Percentiles rank a stretch among this genome's conserved stretches.
Conservation (phyloP, 192 early-diverging fungal genomes). For the Cladochytrium replicatum region DNA sequence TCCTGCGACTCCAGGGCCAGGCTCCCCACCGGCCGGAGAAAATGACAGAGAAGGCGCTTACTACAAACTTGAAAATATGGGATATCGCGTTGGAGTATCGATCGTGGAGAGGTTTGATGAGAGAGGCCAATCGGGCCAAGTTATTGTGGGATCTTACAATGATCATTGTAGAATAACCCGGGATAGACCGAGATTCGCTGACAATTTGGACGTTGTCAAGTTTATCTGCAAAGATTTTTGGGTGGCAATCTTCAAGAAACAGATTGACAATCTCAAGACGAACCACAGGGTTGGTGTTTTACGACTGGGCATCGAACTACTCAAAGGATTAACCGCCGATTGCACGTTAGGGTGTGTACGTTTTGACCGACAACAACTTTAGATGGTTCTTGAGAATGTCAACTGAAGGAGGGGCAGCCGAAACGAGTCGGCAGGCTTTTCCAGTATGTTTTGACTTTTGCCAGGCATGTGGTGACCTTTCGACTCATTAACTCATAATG, state of each 20-base stretch:
- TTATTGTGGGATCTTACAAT: not conserved
- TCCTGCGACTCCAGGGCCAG: too few species aligned
- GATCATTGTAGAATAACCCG: constrained; percentile 56
- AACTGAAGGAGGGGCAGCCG: constrained; percentile 61
- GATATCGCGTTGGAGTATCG: constrained; percentile 80
- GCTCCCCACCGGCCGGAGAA: constrained; percentile 45
- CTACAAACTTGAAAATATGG: constrained; percentile 83
- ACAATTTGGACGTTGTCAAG: constrained; percentile 94
- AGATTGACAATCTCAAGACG: constrained; percentile 97
- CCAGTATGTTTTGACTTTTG: constrained; percentile 41
- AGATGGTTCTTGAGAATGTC: constrained; percentile 93
- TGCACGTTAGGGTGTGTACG: constrained; percentile 74
- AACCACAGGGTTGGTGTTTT: constrained; percentile 71
- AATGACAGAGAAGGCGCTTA: constrained; percentile 79
- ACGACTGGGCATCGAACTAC: not conserved
- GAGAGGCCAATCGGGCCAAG: not conserved
- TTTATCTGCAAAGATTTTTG: constrained; percentile 99
- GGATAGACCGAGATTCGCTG: constrained; percentile 76
- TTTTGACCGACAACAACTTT: constrained; percentile 96
- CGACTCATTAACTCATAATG: not conserved
- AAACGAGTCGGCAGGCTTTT: constrained; percentile 65
- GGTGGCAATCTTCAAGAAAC: constrained; percentile 90
- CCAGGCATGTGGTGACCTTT: too few species aligned
- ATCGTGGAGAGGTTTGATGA: constrained; percentile 65
- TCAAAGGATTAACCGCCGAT: not conserved